A percentile compares a stretch with the other conserved stretches of the same genome.
Evolutionary conservation across 345 rosid species (phyloP).

Genomic region (Noccaea bulbosa): DNA sequence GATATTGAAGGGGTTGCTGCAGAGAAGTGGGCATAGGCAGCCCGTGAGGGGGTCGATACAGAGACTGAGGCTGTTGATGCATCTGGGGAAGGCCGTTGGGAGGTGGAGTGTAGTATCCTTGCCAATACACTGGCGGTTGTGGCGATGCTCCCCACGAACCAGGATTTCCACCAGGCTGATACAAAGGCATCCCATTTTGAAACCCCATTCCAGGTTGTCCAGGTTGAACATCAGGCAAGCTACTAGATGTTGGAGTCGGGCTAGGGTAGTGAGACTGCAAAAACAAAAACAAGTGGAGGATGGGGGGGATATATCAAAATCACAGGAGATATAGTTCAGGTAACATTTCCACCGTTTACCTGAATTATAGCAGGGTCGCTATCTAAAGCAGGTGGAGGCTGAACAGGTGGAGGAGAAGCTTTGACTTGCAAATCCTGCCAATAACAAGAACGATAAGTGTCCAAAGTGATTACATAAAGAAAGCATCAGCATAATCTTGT

Average conservation of each 20-base stretch:
- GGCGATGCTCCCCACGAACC: constrained; percentile 86
- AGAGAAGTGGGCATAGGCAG: constrained; percentile 65
- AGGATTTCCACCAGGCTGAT: constrained; percentile 84
- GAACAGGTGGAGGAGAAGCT: constrained; percentile 85
- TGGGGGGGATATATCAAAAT: constrained; percentile 15
- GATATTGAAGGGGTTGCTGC: constrained; percentile 78
- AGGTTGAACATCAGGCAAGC: constrained; percentile 66
- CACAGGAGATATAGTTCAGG: neutral
- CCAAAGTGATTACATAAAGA: constrained; percentile 5
- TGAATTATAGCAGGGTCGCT: constrained; percentile 96
- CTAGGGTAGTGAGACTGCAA: constrained; percentile 89
- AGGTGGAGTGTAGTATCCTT: constrained; percentile 74
- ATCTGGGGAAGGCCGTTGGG: constrained; percentile 80
- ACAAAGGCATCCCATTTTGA: constrained; percentile 73
- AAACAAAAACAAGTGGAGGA: constrained; percentile 1
- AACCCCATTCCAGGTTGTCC: constrained; percentile 65
- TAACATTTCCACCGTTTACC: constrained; percentile 46
- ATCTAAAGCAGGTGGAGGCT: constrained; percentile 66
- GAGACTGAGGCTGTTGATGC: constrained; percentile 82
- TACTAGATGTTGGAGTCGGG: constrained; percentile 59
- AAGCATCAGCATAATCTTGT: neutral
- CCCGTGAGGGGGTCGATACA: constrained; percentile 79
- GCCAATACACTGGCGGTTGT: constrained; percentile 90
- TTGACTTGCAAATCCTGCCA: constrained; percentile 92
- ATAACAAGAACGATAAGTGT: constrained; percentile 5